Percentiles rank a stretch among this genome's conserved stretches.
Conservation (phyloP, 2,329 filamentous ascomycete genomes). For the Gnomoniopsis sp. region DNA sequence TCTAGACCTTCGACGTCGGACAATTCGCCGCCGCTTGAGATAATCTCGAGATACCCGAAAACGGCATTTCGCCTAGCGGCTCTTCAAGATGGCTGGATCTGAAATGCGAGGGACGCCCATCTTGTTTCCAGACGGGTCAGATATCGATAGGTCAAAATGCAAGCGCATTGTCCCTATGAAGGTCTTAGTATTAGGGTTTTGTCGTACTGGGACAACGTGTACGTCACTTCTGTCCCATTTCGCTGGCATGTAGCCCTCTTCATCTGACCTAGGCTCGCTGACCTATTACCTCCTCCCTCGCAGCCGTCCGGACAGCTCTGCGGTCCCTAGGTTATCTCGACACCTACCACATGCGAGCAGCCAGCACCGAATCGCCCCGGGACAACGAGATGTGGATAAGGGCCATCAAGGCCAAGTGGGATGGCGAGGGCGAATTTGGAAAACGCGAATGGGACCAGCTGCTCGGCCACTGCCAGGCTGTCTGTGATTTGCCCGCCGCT, state of each 20-base stretch:
- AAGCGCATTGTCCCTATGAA: slow-evolving; percentile 68
- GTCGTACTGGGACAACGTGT: slow-evolving; percentile 36
- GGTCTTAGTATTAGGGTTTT: slow-evolving; percentile 66
- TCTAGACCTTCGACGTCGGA: no score
- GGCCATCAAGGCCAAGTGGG: slow-evolving; percentile 24
- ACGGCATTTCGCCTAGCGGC: background rate
- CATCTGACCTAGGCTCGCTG: background rate
- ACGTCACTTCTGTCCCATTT: background rate
- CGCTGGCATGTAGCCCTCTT: background rate
- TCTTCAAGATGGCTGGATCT: slow-evolving; percentile 1
- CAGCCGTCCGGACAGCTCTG: slow-evolving; percentile 15
- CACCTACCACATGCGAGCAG: slow-evolving; percentile 17
- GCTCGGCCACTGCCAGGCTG: slow-evolving; percentile 37
- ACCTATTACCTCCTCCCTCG: background rate
- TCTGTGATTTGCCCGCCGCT: slow-evolving; percentile 17
- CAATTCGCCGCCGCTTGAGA: no score
- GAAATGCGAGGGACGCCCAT: slow-evolving; percentile 7
- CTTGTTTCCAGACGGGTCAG: slow-evolving; percentile 36
- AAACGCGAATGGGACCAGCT: slow-evolving; percentile 43
- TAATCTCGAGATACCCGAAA: background rate
- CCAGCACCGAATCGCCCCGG: slow-evolving; percentile 17
- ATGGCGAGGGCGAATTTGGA: slow-evolving; percentile 24
- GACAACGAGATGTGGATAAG: slow-evolving; percentile 23
- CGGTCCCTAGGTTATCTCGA: slow-evolving; percentile 16
- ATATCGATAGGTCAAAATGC: slow-evolving; percentile 64